Base-by-base conservation (phyloP, 306 rosid species). In the Parietaria judaica region DNA sequence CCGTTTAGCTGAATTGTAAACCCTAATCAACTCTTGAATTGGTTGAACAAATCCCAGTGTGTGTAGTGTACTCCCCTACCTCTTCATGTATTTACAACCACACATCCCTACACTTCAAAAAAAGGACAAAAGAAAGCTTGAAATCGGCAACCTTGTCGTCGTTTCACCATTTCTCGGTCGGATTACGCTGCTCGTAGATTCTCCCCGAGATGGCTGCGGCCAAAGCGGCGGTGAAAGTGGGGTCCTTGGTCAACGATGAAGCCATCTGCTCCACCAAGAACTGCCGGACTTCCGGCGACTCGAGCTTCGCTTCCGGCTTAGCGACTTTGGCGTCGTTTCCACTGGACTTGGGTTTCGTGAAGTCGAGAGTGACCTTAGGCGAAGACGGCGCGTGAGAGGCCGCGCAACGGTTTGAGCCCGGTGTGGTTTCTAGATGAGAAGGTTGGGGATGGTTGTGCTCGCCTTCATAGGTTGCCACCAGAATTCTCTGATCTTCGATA, bases 381-480 rank as follows among this genome's bases (percentile, higher is more conserved):
- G 78, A 68, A 0, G 86, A 55, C 39, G 91, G 63, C 70, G 51
- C 72, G 1, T 60, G 73, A 47, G 88, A 70, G 11, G 60, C 63
- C 67, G 61, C n/a, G 34, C 72, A 4, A n/a, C 84, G 84, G 68
- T 67, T 69, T 14, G 85, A 62, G 50, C 81, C 81, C 2, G 91
- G 76, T 51, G 84, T 74, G 43, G 83, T 75, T 35, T 88, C 95
- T 14, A 74, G 54, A 47, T 69, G 95, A 61, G 83, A 63, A 47
- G 87, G 76, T 41, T 66, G 77, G 5, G 94, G 79, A 72, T 94
- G 99, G 71, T 86, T 94, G 72, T 94, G 99, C 71, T 88, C 99
- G 6, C 99, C 99, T 84, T 94, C 97, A 61, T 94, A 94, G 54
- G 99, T 94, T 37, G 97, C 97, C 43, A 88, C 97, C 38, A 94